These are phyloP conservation scores for Phallus indusiatus DNA, from an alignment of 768 basidiomycete genomes.

Conservation along the genomic window DNA sequence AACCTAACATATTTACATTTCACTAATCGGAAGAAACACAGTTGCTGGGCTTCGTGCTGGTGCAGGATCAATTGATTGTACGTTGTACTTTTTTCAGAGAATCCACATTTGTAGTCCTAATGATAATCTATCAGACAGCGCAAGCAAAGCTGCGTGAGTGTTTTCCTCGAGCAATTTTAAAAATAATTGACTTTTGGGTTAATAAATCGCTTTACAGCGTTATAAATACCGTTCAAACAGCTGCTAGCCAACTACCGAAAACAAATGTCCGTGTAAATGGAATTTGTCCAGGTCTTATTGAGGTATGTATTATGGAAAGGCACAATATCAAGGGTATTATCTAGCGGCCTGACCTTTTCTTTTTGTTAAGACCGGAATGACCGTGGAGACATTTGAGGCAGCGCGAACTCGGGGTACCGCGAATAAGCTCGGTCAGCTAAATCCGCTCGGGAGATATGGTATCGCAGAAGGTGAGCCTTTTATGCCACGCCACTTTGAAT, in stretches of 20 bases:
- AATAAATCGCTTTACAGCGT: conserved; percentile 40
- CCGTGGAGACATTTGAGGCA: conserved; percentile 60
- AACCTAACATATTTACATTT: not conserved
- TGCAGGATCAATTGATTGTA: conserved; percentile 75
- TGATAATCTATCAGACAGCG: conserved; percentile 58
- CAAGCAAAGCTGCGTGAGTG: conserved; percentile 85
- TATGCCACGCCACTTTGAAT: not conserved
- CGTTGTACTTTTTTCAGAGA: conserved; percentile 20
- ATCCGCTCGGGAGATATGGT: conserved; percentile 77
- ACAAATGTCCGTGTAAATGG: conserved; percentile 83
- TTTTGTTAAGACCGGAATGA: conserved; percentile 71
- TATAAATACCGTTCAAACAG: conserved; percentile 79
- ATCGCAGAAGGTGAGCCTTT: conserved; percentile 56
- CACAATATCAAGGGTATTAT: not conserved
- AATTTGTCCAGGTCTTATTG: conserved; percentile 87
- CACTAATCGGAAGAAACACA: conserved; percentile 18
- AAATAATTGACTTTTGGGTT: not conserved
- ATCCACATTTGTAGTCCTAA: too few species aligned
- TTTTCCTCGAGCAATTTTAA: not conserved
- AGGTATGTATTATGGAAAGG: conserved; percentile 23
- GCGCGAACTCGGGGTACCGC: conserved; percentile 69
- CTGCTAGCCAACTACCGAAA: conserved; percentile 68
- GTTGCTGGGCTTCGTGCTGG: conserved; percentile 80
- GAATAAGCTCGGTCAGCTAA: conserved; percentile 73
- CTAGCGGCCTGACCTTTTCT: not conserved